Evolutionary conservation across 441 rosid genomes (phyloP), one percentile per base, ranked within the genome.

Genomic region (Croton setiger): DNA sequence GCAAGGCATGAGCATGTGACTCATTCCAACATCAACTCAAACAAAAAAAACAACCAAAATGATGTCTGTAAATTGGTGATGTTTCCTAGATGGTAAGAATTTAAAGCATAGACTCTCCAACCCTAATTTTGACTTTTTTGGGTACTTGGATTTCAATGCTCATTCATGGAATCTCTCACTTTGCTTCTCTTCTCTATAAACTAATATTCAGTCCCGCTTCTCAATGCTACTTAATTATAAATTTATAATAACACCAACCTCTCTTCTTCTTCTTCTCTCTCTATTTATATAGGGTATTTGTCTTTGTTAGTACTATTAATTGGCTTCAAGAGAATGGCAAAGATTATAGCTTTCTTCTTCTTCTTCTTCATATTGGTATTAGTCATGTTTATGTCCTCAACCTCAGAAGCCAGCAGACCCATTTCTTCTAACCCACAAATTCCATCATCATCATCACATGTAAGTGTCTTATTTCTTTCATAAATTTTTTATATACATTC

Each of bases 81-180:
- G 63, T 67, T 79, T 75, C 71, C 80, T 14, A 73, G 75, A 62
- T 54, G 39, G 37, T 14, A 59, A 41, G 39, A 54, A 71, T 37
- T 18, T 35, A 8, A 9, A 49, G 17, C 59, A 23, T 27, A 7
- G 39, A 9, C 39, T 8, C 39, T 49, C 20, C 8, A n/a, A 27
- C 31, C 31, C 14, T 21, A 9, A 21, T 60, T 72, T 75, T 75
- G 79, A 75, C 82, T 75, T 70, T 51, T 43, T 23, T 51, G n/a
- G n/a, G n/a, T n/a, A n/a, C n/a, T n/a, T n/a, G 47, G 36, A 45
- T 72, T 65, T 72, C 60, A 56, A 65, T 72, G 72, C 60, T 60
- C 68, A 52, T 62, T 17, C 36, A 66, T 36, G 73, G 65, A 66
- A 36, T 39, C 68, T 68, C n/a, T 12, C n/a, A 14, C 39, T 3